Percentiles rank a stretch among this genome's conserved stretches.
Evolutionary conservation across 768 basidiomycete genomes (phyloP).

Genomic region (Calocera viscosa): DNA sequence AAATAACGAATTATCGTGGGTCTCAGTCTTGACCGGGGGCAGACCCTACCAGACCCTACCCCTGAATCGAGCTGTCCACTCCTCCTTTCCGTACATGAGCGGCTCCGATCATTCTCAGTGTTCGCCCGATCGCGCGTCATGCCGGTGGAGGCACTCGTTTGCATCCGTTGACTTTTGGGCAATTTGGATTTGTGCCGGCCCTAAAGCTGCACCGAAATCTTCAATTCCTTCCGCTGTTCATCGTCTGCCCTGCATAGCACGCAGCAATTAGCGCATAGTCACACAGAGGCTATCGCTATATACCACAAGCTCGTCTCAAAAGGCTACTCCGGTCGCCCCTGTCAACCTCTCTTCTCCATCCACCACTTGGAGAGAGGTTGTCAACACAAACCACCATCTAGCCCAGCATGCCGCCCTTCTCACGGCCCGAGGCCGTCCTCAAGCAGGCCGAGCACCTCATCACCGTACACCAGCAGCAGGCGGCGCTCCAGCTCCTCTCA

Average conservation of each 20-base stretch:
- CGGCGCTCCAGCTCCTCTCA: conserved; percentile 77
- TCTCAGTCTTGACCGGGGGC: too few relatives aligned
- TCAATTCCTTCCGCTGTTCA: background rate
- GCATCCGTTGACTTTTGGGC: background rate
- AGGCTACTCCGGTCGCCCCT: background rate
- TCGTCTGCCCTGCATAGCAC: background rate
- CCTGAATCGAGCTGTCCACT: too few relatives aligned
- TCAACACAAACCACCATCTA: background rate
- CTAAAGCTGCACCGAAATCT: conserved; percentile 3
- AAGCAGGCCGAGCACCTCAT: conserved; percentile 92
- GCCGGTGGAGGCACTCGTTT: background rate
- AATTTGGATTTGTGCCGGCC: background rate
- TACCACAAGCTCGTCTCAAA: background rate
- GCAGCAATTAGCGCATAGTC: background rate
- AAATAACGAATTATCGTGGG: too few relatives aligned
- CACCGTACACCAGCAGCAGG: conserved; percentile 80
- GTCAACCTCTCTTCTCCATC: background rate
- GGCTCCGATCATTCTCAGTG: background rate
- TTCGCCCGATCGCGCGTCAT: too few relatives aligned
- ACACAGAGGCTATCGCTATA: too few relatives aligned
- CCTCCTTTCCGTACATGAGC: too few relatives aligned
- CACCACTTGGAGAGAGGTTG: background rate
- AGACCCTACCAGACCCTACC: too few relatives aligned
- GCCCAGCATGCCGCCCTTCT: conserved; percentile 66
- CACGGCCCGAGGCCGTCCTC: conserved; percentile 79